Base-by-base conservation (phyloP, 495 filamentous ascomycete genomes). In the Lasiosphaeris hirsuta region DNA sequence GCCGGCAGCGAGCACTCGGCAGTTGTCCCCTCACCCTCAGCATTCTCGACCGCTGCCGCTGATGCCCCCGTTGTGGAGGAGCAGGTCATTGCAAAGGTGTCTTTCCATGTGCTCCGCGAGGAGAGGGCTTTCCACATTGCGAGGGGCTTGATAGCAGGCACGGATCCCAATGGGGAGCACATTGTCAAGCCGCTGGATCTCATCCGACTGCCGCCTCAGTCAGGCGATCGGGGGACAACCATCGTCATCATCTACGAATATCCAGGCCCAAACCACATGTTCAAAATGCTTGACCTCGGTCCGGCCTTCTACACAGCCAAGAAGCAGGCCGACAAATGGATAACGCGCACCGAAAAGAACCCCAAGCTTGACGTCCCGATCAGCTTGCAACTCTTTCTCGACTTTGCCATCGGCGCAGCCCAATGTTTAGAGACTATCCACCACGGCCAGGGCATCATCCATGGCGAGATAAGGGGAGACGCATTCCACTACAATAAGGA, bases 381-480 rank as follows among this genome's bases (percentile, higher is more conserved):
- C 9, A 82, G 87, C 52, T 74, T 96, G 10, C 72, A 84, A 30
- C 76, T 81, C 8, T 96, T 96, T 66, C 79, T 96, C 2, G 88
- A 93, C 63, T 96, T 96, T 67, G 91, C 90, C 11, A 86, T 96
- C 55, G 90, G 90, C 19, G 89, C 90, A 7, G 83, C 86, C 13
- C 86, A 93, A 64, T 94, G 90, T 64, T 66, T 92, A 41, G 92
- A 96, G 68, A 85, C 94, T 30, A 65, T 96, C 11, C 92, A 96
- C 62, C 89, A 96, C 72, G 86, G 88, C 1, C 79, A 90, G 39
- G 84, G 86, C 42, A 84, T 90, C 14, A 84, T 96, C 1, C 91
- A 96, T 64, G 92, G 91, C 48, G 92, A 96, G 69, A 83, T 96
- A 40, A 81, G 92, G 18, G 87, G 83, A 0, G 92, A 96, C 72